Evolutionary conservation across 2,329 filamentous ascomycete species (phyloP), one percentile per base, ranked within the genome.

Genomic region (Aspergillus arachidicola): DNA sequence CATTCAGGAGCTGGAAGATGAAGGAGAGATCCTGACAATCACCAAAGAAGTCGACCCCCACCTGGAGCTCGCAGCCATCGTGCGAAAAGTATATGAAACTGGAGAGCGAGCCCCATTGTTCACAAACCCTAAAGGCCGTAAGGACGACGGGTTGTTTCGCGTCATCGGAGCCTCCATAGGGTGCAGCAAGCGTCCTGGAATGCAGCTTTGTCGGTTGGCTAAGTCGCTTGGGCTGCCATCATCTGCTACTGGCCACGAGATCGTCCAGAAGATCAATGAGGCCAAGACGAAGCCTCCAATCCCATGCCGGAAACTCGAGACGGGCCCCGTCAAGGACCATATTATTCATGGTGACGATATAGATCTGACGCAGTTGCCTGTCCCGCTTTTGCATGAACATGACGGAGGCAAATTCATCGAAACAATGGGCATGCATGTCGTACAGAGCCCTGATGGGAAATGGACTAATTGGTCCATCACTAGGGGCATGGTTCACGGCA

Each of bases 401-500:
- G 68, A 70, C 19, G 67, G 67, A 30, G 67, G 68, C 5, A 65
- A 66, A 54, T 68, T 62, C 43, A 51, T 70, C 3, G 48, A 62
- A 21, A 68, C 68, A 34, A 66, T 68, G 36, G 68, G 68, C 12
- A 66, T 70, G 57, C 64, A 69, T 51, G 64, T 66, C 36, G 67
- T 70, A n/a, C 64, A 69, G 50, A 69, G 61, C 7, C 68, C 65
- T 3, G 67, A 69, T 61, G 63, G 63, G 30, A 46, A 41, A 9
- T 70, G 68, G 68, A 57, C 59, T n/a, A 68, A 67, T 21, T 69
- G 68, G 68, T 66, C 68, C 3, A 69, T 69, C 45, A 68, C 64
- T 19, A 66, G 69, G 10, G 64, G 58, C 12, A 69, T 69, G 69
- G 61, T 66, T 28, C 59, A 65, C 19, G 62, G 51, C 16, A 54